Conservation (phyloP, 495 filamentous ascomycete species). For the Aspergillus sclerotioniger region DNA sequence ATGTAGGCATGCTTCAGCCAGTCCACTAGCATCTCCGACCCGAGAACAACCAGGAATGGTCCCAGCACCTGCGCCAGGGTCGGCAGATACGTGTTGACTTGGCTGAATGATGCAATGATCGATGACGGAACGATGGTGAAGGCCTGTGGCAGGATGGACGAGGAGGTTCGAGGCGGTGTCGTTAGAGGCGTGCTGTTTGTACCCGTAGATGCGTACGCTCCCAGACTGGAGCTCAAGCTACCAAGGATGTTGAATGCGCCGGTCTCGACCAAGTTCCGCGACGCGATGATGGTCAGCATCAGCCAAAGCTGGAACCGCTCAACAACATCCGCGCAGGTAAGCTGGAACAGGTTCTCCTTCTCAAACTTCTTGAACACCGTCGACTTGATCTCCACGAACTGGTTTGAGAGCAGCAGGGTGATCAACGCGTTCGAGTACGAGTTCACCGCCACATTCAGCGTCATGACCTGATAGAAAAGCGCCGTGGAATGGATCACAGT, state of each 20-base stretch:
- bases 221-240: slow-evolving; percentile 32
- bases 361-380: slow-evolving; percentile 98
- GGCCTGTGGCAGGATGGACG: slow-evolving; percentile 74
- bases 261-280: slow-evolving; percentile 92
- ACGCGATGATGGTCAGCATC: slow-evolving; percentile 92
- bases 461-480: slow-evolving; percentile 95
- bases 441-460: slow-evolving; percentile 96
- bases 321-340: slow-evolving; percentile 94
- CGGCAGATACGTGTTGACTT: slow-evolving; percentile 48
- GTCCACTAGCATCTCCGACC: slow-evolving; percentile 95
- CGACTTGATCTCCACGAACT: slow-evolving; percentile 97
- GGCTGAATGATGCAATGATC: slow-evolving; percentile 42
- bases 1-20: slow-evolving; percentile 98
- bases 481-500: slow-evolving; percentile 81
- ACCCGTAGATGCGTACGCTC: slow-evolving; percentile 30
- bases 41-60: slow-evolving; percentile 88
- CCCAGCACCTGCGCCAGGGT: slow-evolving; percentile 87
- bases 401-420: slow-evolving; percentile 87
- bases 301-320: slow-evolving; percentile 98
- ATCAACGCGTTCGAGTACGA: slow-evolving; percentile 96
- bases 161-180: slow-evolving; percentile 47
- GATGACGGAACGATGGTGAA: slow-evolving; percentile 80
- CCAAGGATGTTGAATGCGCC: slow-evolving; percentile 54
- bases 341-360: slow-evolving; percentile 95
- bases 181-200: slow-evolving; percentile 49